Evolutionary conservation across 805 yeast species (phyloP), one percentile per base, ranked within the genome.

Genomic region (Saturnispora silvae): DNA sequence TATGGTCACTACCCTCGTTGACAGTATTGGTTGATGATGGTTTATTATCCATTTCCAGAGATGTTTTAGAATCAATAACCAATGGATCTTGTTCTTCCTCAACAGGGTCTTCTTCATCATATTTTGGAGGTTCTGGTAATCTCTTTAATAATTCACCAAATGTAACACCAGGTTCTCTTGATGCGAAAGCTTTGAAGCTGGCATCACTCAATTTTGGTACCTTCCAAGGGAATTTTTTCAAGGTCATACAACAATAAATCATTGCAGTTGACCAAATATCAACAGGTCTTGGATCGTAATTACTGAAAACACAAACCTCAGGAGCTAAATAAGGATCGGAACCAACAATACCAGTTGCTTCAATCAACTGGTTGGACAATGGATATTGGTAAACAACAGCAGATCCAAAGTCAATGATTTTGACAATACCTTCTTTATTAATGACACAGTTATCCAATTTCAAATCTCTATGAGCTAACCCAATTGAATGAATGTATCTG

Each of bases 211-310:
- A 58, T 51, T 83, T 80, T 7, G 96, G 96, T 6, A 84, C 83
- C 54, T 84, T 85, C 96, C 96, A 86, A 7, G 96, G 96, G 61
- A 86, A 86, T 61, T 85, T 81, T 53, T 84, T 80, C 56, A 86
- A 65, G 41, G 83, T 73, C 95, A 86, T 85, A 63, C 96, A 86
- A 47, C 94, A 83, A 59, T 81, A 82, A 34, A 86, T 82, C 42
- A 86, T 84, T 7, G 95, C 95, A 24, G 77, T 76, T 5, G 95
- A 82, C 96, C 96, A 86, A 32, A 86, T 74, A 61, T 86, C 96
- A 5, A 86, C 94, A 1, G 96, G 94, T 45, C 94, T 70, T 13
- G 96, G 95, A 54, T 83, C 94, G 52, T 86, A 86, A 44, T 79
- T 78, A 47, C 75, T 66, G 54, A 82, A 80, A 8, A 84, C 81